phyloP scores from a whole-genome alignment of 2,329 filamentous ascomycete genomes.

The Mycosphaerelloides madeirae region DNA sequence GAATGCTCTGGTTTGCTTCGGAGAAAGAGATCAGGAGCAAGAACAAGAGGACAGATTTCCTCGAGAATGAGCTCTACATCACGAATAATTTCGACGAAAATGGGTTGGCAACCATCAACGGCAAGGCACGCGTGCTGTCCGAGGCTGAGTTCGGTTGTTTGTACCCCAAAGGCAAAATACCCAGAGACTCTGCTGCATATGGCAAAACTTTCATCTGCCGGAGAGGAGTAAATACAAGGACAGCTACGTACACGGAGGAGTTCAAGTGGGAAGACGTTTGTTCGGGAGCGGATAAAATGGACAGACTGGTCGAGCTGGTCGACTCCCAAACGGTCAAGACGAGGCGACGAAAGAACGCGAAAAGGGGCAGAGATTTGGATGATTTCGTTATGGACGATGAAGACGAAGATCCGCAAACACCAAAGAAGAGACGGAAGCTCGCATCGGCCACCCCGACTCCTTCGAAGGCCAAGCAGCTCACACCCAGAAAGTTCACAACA shows the following conservation, averaged over 20 bases:
- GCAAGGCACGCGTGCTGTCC: constrained; percentile 78
- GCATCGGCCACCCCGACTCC: constrained; percentile 41
- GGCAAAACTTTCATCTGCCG: constrained; percentile 89
- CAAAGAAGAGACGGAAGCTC: constrained; percentile 47
- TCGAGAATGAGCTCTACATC: constrained; percentile 84
- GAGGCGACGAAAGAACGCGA: constrained; percentile 40
- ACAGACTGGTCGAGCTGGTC: constrained; percentile 61
- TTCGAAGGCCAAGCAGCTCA: constrained; percentile 42
- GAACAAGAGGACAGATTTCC: constrained; percentile 71
- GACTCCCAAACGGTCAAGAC: constrained; percentile 68
- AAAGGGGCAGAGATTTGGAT: constrained; percentile 35
- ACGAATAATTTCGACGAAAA: constrained; percentile 84
- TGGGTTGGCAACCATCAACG: constrained; percentile 81
- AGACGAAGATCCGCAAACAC: constrained; percentile 39
- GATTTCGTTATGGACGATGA: constrained; percentile 44
- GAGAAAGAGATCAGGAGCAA: constrained; percentile 83
- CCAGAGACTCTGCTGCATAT: constrained; percentile 66
- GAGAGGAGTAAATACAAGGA: constrained; percentile 81
- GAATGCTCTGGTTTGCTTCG: constrained; percentile 94
- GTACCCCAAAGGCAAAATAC: constrained; percentile 71
- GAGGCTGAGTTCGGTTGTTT: constrained; percentile 59
- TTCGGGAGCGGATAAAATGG: constrained; percentile 61
- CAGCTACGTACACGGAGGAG: constrained; percentile 85
- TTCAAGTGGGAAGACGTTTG: constrained; percentile 89
- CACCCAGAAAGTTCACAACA: constrained; percentile 54